Evolutionary conservation across 2,329 filamentous ascomycete species (phyloP).

Genomic region (Thielaviopsis euricoi): DNA sequence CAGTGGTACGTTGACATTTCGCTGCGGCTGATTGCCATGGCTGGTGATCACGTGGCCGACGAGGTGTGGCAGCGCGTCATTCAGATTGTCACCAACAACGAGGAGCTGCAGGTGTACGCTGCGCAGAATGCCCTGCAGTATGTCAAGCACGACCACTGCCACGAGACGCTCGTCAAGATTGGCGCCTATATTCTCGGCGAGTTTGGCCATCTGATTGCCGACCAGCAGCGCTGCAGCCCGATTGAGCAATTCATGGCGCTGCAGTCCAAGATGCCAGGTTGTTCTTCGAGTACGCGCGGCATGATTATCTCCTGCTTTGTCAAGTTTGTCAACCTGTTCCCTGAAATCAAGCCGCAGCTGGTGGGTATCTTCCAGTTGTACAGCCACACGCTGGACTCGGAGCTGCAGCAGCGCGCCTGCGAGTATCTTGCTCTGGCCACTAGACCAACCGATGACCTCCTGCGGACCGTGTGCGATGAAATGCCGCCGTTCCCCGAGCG

Average conservation of each 20-base stretch:
- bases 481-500: slow-evolving; percentile 97
- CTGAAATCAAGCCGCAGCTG: slow-evolving; percentile 92
- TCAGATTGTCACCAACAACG: slow-evolving; percentile 98
- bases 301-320: slow-evolving; percentile 92
- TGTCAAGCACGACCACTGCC: slow-evolving; percentile 80
- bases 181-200: slow-evolving; percentile 91
- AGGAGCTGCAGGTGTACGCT: slow-evolving; percentile 92
- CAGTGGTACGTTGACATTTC: slow-evolving; percentile 99
- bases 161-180: slow-evolving; percentile 96
- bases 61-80: slow-evolving; percentile 99
- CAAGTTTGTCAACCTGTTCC: slow-evolving; percentile 97
- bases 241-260: slow-evolving; percentile 94
- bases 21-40: slow-evolving; percentile 82
- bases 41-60: slow-evolving; percentile 94
- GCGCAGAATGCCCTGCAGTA: slow-evolving; percentile 87
- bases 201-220: slow-evolving; percentile 91
- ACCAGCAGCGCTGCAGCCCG: slow-evolving; percentile 79
- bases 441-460: slow-evolving; percentile 73
- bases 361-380: slow-evolving; percentile 81
- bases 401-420: slow-evolving; percentile 89
- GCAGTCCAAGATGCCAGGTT: slow-evolving; percentile 75
- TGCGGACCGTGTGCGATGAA: slow-evolving; percentile 89
- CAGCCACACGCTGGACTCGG: slow-evolving; percentile 85
- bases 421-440: slow-evolving; percentile 81
- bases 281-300: slow-evolving; percentile 75